These are phyloP conservation scores for Camelina sativa DNA, from an alignment of 345 rosid species.

Conservation along the genomic window DNA sequence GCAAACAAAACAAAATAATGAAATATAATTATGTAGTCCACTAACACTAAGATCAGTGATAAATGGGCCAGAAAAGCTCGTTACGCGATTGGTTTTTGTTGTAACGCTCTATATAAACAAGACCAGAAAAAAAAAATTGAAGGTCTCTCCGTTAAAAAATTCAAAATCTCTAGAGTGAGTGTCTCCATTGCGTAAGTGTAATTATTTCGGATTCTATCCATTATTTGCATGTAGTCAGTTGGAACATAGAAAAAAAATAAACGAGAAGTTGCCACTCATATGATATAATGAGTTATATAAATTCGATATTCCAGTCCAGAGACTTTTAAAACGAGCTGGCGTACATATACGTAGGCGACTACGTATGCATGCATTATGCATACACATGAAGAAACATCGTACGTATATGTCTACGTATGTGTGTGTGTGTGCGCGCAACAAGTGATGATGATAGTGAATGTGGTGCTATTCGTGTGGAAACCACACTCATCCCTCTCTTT, in stretches of 20 bases:
- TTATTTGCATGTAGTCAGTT: neutral
- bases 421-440: neutral
- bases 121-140: no score
- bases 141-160: no score
- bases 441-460: conserved; percentile 31
- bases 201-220: neutral
- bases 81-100: no score
- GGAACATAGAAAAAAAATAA: no score
- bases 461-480: conserved; percentile 48
- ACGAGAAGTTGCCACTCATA: no score
- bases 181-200: neutral
- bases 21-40: no score
- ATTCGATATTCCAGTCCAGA: neutral
- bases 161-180: no score
- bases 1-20: no score
- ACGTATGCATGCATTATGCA: conserved; percentile 40
- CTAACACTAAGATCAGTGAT: no score
- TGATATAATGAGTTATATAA: no score
- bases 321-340: neutral
- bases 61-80: no score
- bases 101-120: no score
- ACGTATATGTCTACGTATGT: conserved; percentile 24
- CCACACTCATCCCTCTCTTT: conserved; percentile 36
- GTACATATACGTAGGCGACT: conserved; percentile 41
- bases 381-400: neutral